Evolutionary conservation across 352 stramenopile species (phyloP), one percentile per base, ranked within the genome.

Genomic region (Lagenidium giganteum): DNA sequence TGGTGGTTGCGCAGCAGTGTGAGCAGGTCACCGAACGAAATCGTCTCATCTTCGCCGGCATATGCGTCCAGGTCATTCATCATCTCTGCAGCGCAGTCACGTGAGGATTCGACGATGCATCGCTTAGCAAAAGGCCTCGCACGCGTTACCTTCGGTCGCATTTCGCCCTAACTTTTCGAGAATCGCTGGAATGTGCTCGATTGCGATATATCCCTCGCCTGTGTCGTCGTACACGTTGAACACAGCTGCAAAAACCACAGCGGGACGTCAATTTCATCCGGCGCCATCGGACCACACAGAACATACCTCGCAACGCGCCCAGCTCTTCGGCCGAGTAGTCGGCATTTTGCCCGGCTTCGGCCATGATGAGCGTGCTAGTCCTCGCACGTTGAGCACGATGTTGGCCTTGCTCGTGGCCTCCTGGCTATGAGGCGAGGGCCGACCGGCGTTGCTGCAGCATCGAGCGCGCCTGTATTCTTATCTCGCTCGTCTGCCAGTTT

Each of bases 181-280:
- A 29, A 91, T 83, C n/a, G 68, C 61, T 6, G 77, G 75, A 25
- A 91, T 67, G 32, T 91, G 62, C 51, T 83, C 57, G 13, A 61
- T 82, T 8, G 70, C 62, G 38, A 91, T 91, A 14, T 54, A 59
- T 2, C 78, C 78, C 24, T 66, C 60, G 8, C 61, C 71, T 13
- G 67, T 42, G 21, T 88, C 78, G 36, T 91, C 78, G 47, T 86
- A 91, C 24, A 91, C 64, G 49, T 74, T 74, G 35, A 91, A 91
- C 22, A 88, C 64, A n/a, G 78, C 78, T 91, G 24, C 45, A 36
- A 18, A 24, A 23, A n/a, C 16, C 47, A 51, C 12, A 28, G 35
- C 32, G 11, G 17, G 32, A 33, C 12, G 12, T 66, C 22, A 46
- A 32, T 41, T 7, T 30, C 3, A n/a, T n/a, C n/a, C n/a, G n/a